Percentiles rank a stretch among this genome's conserved stretches.
Evolutionary conservation across 129 eudicot species (phyloP).

Genomic region (Escallonia rubra): DNA sequence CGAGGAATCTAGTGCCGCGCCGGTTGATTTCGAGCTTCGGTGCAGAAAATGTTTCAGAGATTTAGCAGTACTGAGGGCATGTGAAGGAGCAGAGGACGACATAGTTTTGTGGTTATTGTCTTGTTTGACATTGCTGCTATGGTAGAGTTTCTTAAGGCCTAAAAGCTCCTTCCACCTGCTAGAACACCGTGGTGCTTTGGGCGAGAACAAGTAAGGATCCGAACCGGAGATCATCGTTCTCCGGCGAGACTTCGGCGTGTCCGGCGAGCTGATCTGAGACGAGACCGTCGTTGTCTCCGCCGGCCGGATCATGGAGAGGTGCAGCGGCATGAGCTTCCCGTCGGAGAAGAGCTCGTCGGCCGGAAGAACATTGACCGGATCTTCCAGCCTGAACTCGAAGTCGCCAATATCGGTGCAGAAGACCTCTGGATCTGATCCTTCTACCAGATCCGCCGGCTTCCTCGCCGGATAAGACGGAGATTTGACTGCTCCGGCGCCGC

Average conservation of each 20-base stretch:
- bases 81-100: conserved; percentile 16
- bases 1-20: conserved; percentile 32
- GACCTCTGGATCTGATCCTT: conserved; percentile 30
- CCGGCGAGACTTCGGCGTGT: conserved; percentile 36
- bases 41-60: conserved; percentile 54
- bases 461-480: conserved; percentile 22
- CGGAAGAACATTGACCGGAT: conserved; percentile 67
- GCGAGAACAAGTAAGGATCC: conserved; percentile 69
- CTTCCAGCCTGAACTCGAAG: conserved; percentile 72
- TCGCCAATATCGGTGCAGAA: conserved; percentile 34
- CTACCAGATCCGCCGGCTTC: conserved; percentile 9
- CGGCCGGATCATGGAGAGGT: conserved; percentile 28
- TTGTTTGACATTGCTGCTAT: conserved; percentile 29
- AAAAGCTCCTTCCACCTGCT: conserved; percentile 82
- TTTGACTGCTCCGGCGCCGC: conserved; percentile 3
- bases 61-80: conserved; percentile 13
- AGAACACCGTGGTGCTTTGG: conserved; percentile 91
- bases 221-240: conserved; percentile 19
- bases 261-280: conserved; percentile 31
- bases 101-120: conserved; percentile 19
- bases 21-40: conserved; percentile 48
- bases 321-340: conserved; percentile 69
- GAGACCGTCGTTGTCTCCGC: conserved; percentile 18
- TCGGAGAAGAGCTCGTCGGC: conserved; percentile 81
- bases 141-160: conserved; percentile 60